Conservation (phyloP, 768 basidiomycete species). For the Mycena polygramma region DNA sequence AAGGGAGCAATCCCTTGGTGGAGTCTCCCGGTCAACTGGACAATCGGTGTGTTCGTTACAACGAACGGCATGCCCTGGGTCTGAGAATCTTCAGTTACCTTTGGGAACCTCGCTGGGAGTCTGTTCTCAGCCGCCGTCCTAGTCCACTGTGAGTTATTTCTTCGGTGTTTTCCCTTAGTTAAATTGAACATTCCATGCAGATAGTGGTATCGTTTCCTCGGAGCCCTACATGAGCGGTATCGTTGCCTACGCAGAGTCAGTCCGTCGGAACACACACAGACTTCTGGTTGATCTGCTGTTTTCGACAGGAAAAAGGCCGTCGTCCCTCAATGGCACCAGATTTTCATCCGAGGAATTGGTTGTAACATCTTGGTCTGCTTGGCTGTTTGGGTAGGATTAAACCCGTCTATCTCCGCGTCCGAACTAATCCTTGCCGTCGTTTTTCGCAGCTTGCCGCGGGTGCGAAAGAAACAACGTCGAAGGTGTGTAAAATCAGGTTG, state of each 20-base stretch:
- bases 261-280: too few relatives aligned
- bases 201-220: constrained; percentile 68
- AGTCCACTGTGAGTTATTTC: constrained; percentile 64
- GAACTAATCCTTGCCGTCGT: background rate
- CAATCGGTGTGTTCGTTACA: constrained; percentile 60
- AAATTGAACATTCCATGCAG: constrained; percentile 47
- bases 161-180: background rate
- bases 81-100: constrained; percentile 60
- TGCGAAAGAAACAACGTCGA: constrained; percentile 76
- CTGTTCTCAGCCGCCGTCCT: constrained; percentile 79
- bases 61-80: constrained; percentile 2
- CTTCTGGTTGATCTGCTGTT: background rate
- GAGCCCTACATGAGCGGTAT: constrained; percentile 71
- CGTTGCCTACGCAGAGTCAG: constrained; percentile 65
- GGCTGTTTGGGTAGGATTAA: constrained; percentile 76
- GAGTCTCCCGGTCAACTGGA: constrained; percentile 76
- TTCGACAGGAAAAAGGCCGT: constrained; percentile 67
- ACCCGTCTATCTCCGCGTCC: background rate
- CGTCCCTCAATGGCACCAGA: constrained; percentile 77
- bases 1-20: constrained; percentile 77
- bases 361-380: constrained; percentile 83
- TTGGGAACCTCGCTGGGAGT: constrained; percentile 77
- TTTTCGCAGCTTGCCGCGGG: constrained; percentile 72
- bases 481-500: constrained; percentile 55
- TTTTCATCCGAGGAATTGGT: constrained; percentile 78